A percentile compares a stretch with the other conserved stretches of the same genome.
These are phyloP conservation scores for Saussurea involucrata DNA, from an alignment of 129 eudicot genomes.

Conservation along the genomic window DNA sequence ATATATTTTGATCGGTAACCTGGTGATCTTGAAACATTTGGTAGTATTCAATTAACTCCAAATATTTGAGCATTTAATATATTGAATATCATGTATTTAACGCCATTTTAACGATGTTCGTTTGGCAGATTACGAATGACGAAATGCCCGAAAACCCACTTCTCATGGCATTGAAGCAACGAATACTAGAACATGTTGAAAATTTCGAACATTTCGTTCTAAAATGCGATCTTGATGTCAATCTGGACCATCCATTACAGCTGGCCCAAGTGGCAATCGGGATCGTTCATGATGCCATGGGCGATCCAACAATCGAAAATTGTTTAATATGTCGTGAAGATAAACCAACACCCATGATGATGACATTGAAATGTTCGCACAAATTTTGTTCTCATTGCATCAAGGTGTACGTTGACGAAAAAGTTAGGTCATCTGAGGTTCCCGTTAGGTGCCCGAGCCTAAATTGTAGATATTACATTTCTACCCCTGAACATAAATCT, in stretches of 20 bases:
- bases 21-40: not conserved
- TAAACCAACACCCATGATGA: slow-evolving; percentile 53
- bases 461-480: slow-evolving; percentile 60
- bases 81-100: slow-evolving; percentile 2
- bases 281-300: slow-evolving; percentile 44
- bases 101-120: not conserved
- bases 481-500: slow-evolving; percentile 49
- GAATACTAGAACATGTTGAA: slow-evolving; percentile 48
- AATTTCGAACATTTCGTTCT: slow-evolving; percentile 49
- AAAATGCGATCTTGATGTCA: slow-evolving; percentile 35
- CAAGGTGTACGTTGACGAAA: slow-evolving; percentile 61
- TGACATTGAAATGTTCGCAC: slow-evolving; percentile 68
- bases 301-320: slow-evolving; percentile 24
- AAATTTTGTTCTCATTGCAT: slow-evolving; percentile 73
- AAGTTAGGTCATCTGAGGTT: slow-evolving; percentile 46
- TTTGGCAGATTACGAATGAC: slow-evolving; percentile 44
- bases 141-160: slow-evolving; percentile 50
- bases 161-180: slow-evolving; percentile 52
- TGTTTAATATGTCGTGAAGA: slow-evolving; percentile 70
- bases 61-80: not conserved
- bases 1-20: not conserved
- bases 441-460: slow-evolving; percentile 68
- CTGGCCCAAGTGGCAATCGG: slow-evolving; percentile 81
- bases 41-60: no score
- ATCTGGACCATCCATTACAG: slow-evolving; percentile 38